Conservation (phyloP, 768 basidiomycete genomes). For the Candolleomyces eurysporus region DNA sequence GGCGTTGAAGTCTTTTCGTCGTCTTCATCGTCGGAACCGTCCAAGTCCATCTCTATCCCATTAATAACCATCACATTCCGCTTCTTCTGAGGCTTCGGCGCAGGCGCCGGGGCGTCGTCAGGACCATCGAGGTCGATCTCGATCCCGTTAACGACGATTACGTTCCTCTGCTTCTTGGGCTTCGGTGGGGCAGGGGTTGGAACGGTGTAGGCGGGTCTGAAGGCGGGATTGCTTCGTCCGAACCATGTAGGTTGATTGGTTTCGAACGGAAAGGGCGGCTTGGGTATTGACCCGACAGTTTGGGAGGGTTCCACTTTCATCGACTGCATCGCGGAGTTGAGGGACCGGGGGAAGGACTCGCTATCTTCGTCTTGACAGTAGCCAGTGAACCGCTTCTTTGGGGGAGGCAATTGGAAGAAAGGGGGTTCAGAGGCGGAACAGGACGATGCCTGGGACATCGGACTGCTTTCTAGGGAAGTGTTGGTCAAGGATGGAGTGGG, state of each 20-base stretch:
- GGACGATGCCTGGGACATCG: slow-evolving; percentile 32
- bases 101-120: slow-evolving; percentile 9
- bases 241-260: neutral
- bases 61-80: slow-evolving; percentile 38
- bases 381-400: neutral
- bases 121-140: slow-evolving; percentile 4
- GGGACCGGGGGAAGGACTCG: neutral
- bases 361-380: slow-evolving; percentile 6
- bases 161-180: slow-evolving; percentile 3
- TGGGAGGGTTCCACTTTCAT: neutral
- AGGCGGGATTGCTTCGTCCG: neutral
- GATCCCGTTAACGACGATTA: neutral
- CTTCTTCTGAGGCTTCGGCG: slow-evolving; percentile 16
- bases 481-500: slow-evolving; percentile 36
- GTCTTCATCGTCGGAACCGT: slow-evolving; percentile 28
- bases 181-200: neutral
- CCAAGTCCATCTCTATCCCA: slow-evolving; percentile 38
- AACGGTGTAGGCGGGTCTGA: neutral
- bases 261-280: neutral
- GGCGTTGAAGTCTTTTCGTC: slow-evolving; percentile 15
- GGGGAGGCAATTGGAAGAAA: slow-evolving; percentile 26
- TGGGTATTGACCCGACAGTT: neutral
- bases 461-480: slow-evolving; percentile 37
- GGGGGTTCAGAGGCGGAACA: slow-evolving; percentile 26
- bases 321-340: neutral